Conservation (phyloP, 2,329 filamentous ascomycete species). For the Shiraia sp. region DNA sequence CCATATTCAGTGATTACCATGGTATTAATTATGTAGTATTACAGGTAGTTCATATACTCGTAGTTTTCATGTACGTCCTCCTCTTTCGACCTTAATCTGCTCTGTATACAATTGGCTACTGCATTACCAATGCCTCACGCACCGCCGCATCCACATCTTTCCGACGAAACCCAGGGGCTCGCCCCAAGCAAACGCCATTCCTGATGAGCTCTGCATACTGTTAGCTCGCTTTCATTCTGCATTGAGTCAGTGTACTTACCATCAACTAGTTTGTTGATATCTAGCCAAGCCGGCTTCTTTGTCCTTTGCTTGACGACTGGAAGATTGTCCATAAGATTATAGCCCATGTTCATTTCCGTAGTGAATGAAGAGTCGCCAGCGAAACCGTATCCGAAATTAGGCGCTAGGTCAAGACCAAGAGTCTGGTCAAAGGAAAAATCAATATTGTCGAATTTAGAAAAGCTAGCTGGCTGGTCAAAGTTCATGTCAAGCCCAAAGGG, state of each 20-base stretch:
- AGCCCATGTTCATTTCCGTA: conserved; percentile 16
- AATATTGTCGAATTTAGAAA: conserved; percentile 15
- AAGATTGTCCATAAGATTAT: conserved; percentile 23
- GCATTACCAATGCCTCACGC: conserved; percentile 35
- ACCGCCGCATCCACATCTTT: conserved; percentile 50
- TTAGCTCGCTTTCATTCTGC: conserved; percentile 20
- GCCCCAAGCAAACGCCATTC: conserved; percentile 49
- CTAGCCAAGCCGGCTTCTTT: conserved; percentile 47
- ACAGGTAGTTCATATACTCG: neutral
- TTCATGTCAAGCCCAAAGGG: conserved; percentile 32
- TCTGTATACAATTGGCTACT: conserved; percentile 12
- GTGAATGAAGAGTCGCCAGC: conserved; percentile 9
- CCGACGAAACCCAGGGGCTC: conserved; percentile 49
- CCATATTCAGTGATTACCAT: too few species aligned
- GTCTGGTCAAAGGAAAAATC: conserved; percentile 36
- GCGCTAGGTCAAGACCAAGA: conserved; percentile 39
- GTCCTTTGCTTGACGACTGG: conserved; percentile 26
- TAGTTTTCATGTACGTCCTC: neutral
- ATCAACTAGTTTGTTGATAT: conserved; percentile 49
- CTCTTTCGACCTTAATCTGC: neutral
- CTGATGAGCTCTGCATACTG: conserved; percentile 39
- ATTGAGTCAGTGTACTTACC: conserved; percentile 37
- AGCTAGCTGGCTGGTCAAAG: conserved; percentile 9
- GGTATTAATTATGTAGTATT: neutral
- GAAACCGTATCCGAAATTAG: conserved; percentile 28